Evolutionary conservation across 208 protist species (phyloP).

Genomic region (Jaenimonas drosophilae): DNA sequence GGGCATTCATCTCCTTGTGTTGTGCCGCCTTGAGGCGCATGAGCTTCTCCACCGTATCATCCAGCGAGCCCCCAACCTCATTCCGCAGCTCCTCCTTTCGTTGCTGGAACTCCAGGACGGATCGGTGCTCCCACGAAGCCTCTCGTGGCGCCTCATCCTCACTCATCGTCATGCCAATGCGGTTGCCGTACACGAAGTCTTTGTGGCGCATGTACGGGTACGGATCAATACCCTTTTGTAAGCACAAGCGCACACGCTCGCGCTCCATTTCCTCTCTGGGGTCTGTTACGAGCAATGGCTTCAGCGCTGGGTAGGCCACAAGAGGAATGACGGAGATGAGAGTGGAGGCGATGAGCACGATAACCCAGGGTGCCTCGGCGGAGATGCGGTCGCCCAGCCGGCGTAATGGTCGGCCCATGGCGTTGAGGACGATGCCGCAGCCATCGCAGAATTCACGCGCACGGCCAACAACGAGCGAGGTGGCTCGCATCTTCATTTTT

Average conservation of each 20-base stretch:
- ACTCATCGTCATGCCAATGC: constrained; percentile 13
- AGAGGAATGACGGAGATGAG: constrained; percentile 38
- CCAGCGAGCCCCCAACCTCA: constrained; percentile 46
- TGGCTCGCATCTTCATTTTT: constrained; percentile 65
- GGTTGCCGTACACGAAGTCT: constrained; percentile 75
- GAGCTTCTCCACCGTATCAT: constrained; percentile 62
- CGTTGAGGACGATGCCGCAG: constrained; percentile 36
- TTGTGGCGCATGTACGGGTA: constrained; percentile 84
- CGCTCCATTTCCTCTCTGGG: constrained; percentile 41
- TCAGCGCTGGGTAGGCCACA: constrained; percentile 50
- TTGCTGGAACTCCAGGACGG: constrained; percentile 37
- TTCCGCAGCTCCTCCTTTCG: constrained; percentile 66
- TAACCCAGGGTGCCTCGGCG: constrained; percentile 72
- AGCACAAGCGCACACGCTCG: constrained; percentile 78
- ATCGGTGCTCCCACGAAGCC: constrained; percentile 44
- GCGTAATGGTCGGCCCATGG: constrained; percentile 26
- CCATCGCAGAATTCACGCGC: constrained; percentile 56
- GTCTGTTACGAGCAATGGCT: constrained; percentile 42
- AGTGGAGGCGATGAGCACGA: constrained; percentile 29
- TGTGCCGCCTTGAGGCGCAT: constrained; percentile 34
- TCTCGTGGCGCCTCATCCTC: constrained; percentile 34
- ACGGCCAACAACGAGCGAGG: constrained; percentile 33
- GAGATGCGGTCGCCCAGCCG: constrained; percentile 26
- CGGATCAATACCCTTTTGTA: constrained; percentile 88
- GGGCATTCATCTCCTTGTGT: constrained; percentile 16